Percentiles rank a stretch among this genome's conserved stretches.
Evolutionary conservation across 345 rosid species (phyloP).

Genomic region (Erysimum cheiranthoides): DNA sequence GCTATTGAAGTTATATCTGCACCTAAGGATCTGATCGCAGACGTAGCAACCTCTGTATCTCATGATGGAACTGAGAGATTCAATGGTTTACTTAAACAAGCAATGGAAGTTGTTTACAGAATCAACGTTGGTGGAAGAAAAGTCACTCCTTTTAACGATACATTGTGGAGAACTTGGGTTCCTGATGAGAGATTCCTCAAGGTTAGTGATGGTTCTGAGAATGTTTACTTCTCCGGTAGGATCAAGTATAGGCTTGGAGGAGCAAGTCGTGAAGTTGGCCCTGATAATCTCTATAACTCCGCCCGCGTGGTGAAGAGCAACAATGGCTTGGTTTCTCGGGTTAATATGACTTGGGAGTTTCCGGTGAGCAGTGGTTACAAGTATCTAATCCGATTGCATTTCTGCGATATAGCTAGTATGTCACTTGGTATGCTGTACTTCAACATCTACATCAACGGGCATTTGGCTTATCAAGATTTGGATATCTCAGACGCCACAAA

Average conservation of each 20-base stretch:
- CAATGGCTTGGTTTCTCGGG: constrained; percentile 53
- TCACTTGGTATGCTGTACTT: constrained; percentile 65
- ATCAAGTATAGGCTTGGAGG: constrained; percentile 70
- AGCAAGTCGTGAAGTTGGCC: constrained; percentile 76
- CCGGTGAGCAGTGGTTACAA: constrained; percentile 57
- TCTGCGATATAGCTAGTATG: constrained; percentile 84
- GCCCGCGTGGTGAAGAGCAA: constrained; percentile 67
- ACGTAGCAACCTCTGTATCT: constrained; percentile 53
- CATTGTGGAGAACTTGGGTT: constrained; percentile 85
- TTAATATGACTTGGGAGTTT: constrained; percentile 78
- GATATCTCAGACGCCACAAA: constrained; percentile 51
- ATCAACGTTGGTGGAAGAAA: constrained; percentile 76
- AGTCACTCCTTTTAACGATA: constrained; percentile 83
- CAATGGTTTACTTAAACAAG: constrained; percentile 57
- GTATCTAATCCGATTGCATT: constrained; percentile 79
- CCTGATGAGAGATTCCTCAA: constrained; percentile 65
- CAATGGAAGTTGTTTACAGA: constrained; percentile 63
- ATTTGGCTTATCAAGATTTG: constrained; percentile 63
- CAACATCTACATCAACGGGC: constrained; percentile 70
- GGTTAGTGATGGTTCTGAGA: constrained; percentile 50
- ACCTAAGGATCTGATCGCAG: constrained; percentile 73
- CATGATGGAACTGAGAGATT: constrained; percentile 50
- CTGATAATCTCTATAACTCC: constrained; percentile 72
- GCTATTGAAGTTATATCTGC: constrained; percentile 86
- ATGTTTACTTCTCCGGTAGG: constrained; percentile 59